phyloP scores from a whole-genome alignment of 2,329 filamentous ascomycete genomes.

The Fusarium longipes region DNA sequence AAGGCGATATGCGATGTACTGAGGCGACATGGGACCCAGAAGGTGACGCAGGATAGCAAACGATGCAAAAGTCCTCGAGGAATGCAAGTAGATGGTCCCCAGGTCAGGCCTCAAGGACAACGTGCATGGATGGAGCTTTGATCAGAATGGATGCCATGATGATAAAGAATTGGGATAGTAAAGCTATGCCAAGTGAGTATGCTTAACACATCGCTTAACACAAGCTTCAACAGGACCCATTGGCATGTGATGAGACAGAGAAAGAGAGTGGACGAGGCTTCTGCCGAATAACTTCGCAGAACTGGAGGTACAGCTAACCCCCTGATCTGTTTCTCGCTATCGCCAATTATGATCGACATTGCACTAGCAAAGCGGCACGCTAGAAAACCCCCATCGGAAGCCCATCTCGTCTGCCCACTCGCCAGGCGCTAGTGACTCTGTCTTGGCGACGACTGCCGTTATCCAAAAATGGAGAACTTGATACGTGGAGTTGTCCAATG shows the following conservation, averaged over 20 bases:
- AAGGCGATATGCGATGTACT: constrained; percentile 33
- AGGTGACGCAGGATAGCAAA: constrained; percentile 9
- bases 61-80: constrained; percentile 42
- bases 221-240: background rate
- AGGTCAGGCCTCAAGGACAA: constrained; percentile 10
- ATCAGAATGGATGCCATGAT: constrained; percentile 18
- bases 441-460: background rate
- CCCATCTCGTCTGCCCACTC: background rate
- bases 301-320: background rate
- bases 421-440: background rate
- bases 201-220: background rate
- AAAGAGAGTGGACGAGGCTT: background rate
- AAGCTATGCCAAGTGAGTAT: background rate
- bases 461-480: background rate
- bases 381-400: background rate
- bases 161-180: constrained; percentile 22
- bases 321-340: constrained; percentile 6
- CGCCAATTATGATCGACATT: constrained; percentile 27
- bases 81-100: constrained; percentile 15
- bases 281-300: background rate
- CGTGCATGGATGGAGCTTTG: constrained; percentile 23
- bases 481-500: background rate
- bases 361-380: background rate
- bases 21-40: constrained; percentile 3
- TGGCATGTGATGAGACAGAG: constrained; percentile 3